Percentiles rank a stretch among this genome's conserved stretches.
These are phyloP conservation scores for Sarocladium strictum DNA, from an alignment of 2,329 filamentous ascomycete species.

Conservation along the genomic window DNA sequence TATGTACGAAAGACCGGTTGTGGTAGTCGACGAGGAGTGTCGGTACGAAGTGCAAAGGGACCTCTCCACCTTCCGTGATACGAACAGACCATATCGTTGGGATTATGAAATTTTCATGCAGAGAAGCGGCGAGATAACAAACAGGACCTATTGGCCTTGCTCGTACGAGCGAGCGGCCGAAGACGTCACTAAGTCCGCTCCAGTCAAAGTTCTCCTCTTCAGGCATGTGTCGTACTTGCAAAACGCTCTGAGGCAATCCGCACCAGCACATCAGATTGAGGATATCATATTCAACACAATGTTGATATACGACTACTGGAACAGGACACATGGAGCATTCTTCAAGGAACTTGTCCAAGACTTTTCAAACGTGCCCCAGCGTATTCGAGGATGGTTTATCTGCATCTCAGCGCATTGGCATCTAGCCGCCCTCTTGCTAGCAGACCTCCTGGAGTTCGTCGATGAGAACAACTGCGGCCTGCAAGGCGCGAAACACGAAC, in stretches of 20 bases:
- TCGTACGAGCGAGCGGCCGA: conserved; percentile 42
- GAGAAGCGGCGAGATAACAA: conserved; percentile 20
- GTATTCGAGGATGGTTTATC: conserved; percentile 54
- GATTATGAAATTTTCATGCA: conserved; percentile 18
- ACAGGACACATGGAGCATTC: conserved; percentile 42
- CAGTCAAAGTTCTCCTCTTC: conserved; percentile 53
- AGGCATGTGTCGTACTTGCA: conserved; percentile 49
- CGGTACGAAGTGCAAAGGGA: conserved; percentile 21
- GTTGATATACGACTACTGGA: conserved; percentile 48
- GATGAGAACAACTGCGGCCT: conserved; percentile 31
- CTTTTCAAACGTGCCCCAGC: conserved; percentile 41
- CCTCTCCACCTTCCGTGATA: neutral
- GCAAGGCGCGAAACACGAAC: conserved; percentile 14
- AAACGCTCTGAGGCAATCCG: conserved; percentile 36
- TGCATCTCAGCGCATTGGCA: conserved; percentile 53
- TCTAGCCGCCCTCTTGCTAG: conserved; percentile 46
- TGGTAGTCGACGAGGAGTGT: conserved; percentile 32
- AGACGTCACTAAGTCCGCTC: conserved; percentile 43
- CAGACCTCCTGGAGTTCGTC: conserved; percentile 45
- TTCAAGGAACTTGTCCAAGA: conserved; percentile 42
- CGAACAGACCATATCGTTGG: conserved; percentile 12
- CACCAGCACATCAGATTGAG: conserved; percentile 34
- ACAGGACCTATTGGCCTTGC: conserved; percentile 42
- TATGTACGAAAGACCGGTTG: conserved; percentile 35
- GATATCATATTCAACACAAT: conserved; percentile 39